Percentiles rank a stretch among this genome's conserved stretches.
These are phyloP conservation scores for Candida nemodendra DNA, from an alignment of 805 yeast species.

Conservation along the genomic window DNA sequence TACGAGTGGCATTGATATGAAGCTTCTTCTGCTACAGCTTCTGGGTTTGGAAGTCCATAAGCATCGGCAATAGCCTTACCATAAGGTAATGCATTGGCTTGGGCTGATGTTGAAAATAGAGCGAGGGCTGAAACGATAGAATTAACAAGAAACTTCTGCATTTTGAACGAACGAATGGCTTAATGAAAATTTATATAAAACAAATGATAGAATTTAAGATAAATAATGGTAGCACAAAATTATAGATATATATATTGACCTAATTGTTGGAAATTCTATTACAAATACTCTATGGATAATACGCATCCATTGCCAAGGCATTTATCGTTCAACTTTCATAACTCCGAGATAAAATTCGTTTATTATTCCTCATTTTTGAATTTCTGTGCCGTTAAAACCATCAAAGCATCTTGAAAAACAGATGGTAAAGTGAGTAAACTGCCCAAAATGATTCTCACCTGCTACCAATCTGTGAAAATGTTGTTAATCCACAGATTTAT, in stretches of 20 bases:
- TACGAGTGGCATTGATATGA: constrained; percentile 31
- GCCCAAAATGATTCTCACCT: too few relatives aligned
- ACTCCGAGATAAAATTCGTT: too few relatives aligned
- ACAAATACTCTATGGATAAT: neutral
- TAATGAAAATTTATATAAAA: neutral
- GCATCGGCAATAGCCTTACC: constrained; percentile 26
- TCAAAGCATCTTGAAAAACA: too few relatives aligned
- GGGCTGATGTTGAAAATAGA: neutral
- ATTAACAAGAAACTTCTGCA: neutral
- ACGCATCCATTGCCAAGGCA: too few relatives aligned
- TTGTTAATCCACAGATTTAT: too few relatives aligned
- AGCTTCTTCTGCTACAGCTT: constrained; percentile 31
- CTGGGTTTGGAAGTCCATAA: constrained; percentile 27
- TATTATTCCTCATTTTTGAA: too few relatives aligned
- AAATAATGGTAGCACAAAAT: neutral
- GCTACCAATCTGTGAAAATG: too few relatives aligned
- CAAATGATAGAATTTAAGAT: neutral
- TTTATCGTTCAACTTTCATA: too few relatives aligned
- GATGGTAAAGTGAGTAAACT: too few relatives aligned
- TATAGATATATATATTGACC: neutral
- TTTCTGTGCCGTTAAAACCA: too few relatives aligned
- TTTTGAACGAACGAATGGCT: neutral
- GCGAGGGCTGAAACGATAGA: neutral
- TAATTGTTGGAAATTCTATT: neutral
- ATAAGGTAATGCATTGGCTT: constrained; percentile 11